These are phyloP conservation scores for Carpinus fangiana DNA, from an alignment of 306 rosid species.

Conservation along the genomic window DNA sequence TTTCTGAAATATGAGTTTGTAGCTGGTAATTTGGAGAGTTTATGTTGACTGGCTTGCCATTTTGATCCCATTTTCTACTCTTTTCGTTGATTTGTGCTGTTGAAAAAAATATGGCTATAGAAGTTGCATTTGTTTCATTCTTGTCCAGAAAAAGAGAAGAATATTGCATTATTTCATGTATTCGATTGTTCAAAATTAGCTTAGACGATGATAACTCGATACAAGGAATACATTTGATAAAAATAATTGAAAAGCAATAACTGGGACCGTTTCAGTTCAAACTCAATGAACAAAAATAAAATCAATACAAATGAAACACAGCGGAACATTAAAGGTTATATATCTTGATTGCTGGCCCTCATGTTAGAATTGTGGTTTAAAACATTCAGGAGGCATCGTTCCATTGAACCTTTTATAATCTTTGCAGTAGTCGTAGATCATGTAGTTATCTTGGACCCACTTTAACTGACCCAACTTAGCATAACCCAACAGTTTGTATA, in stretches of 20 bases:
- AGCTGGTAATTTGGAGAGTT: not conserved
- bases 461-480: conserved; percentile 45
- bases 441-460: conserved; percentile 56
- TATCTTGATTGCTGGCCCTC: conserved; percentile 1
- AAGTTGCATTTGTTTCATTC: not conserved
- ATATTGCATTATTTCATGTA: not conserved
- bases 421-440: conserved; percentile 79
- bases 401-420: conserved; percentile 64
- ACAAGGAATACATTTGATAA: not conserved
- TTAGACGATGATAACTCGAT: no score
- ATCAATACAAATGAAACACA: conserved; percentile 22
- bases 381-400: conserved; percentile 59
- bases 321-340: not conserved
- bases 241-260: conserved; percentile 8
- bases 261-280: conserved; percentile 7
- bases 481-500: conserved; percentile 40
- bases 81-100: not conserved
- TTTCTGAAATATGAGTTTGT: not conserved
- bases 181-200: no score
- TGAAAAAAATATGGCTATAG: not conserved
- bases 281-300: conserved; percentile 18
- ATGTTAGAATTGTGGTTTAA: conserved; percentile 43
- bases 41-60: not conserved
- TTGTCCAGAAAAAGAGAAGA: not conserved
- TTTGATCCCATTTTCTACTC: not conserved